These are phyloP conservation scores for Stachybotrys chlorohalonatus DNA, from an alignment of 2,329 filamentous ascomycete species.

Conservation along the genomic window DNA sequence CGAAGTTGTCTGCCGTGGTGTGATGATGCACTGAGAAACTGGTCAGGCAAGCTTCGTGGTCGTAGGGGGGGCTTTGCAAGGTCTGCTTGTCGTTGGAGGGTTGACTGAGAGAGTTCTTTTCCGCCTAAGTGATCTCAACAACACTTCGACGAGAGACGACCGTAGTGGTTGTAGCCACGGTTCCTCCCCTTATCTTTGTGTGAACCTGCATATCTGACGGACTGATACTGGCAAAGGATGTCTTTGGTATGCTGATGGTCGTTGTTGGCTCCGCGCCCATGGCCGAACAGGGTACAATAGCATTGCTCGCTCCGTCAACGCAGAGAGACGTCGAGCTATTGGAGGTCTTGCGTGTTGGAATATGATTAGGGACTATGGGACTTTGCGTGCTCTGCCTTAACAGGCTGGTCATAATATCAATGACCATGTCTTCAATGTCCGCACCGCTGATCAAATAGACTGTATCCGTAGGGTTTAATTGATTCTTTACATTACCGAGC, in stretches of 20 bases:
- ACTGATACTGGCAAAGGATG: slow-evolving; percentile 17
- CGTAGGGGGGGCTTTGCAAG: slow-evolving; percentile 7
- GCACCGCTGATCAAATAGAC: slow-evolving; percentile 12
- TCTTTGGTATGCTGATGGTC: slow-evolving; percentile 21
- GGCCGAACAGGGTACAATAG: slow-evolving; percentile 14
- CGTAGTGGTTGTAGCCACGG: slow-evolving; percentile 13
- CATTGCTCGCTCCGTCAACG: slow-evolving; percentile 8
- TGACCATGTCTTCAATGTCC: slow-evolving; percentile 14
- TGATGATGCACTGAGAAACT: slow-evolving; percentile 13
- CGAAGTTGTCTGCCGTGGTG: slow-evolving; percentile 7
- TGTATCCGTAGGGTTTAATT: not conserved
- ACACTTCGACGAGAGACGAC: slow-evolving; percentile 18
- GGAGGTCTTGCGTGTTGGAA: not conserved
- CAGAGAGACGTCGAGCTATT: not conserved
- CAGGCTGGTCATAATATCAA: slow-evolving; percentile 10
- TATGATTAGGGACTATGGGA: not conserved
- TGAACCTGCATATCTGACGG: slow-evolving; percentile 10
- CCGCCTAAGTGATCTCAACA: slow-evolving; percentile 20
- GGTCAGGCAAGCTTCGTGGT: not conserved
- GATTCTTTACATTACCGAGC: not conserved
- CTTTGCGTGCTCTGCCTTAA: not conserved
- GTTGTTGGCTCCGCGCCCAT: slow-evolving; percentile 20
- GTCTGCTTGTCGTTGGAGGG: not conserved
- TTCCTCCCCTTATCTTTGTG: slow-evolving; percentile 9
- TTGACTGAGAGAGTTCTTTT: not conserved